Evolutionary conservation across 345 rosid genomes (phyloP), one percentile per base, ranked within the genome.

Genomic region (Acer campestre): DNA sequence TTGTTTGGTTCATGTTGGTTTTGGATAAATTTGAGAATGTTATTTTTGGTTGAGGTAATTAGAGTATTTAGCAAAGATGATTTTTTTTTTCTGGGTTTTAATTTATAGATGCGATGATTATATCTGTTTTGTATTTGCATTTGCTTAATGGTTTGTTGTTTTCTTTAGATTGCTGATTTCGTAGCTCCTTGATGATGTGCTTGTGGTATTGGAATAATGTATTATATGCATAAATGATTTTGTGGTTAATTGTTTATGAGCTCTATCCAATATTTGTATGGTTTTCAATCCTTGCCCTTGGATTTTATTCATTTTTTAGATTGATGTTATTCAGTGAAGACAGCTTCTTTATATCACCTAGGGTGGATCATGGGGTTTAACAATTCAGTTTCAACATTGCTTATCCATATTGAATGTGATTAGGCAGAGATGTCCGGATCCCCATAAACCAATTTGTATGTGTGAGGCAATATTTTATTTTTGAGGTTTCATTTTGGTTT

Each of bases 11-110:
- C 2, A 18, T 63, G 77, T 48, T 74, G 77, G 69, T 20, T 74
- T 46, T 74, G 63, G 69, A 74, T 48, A 63, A 74, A 63, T 62
- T 63, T 48, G 69, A 63, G 13, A 46, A 49, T 20, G 23, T 42
- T 42, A 7, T 63, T 46, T 59, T 74, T 63, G 44, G 69, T 48
- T 74, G 70, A 74, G 77, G 77, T 74, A 63, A 63, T 48, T 74
- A 74, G 70, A 74, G 48, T 10, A 42, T 67, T 38, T n/a, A n/a
- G 51, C 3, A 67, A 42, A 11, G 27, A 63, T 48, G 61, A 7
- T 63, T 63, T 31, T 61, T 38, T 27, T 48, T 4, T 35, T 5
- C 38, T 42, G 31, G 29, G 23, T 58, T 59, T 20, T 16, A 12
- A 23, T 72, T 72, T 14, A 59, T 59, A 10, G 38, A 72, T 8